Evolutionary conservation across 2,329 filamentous ascomycete genomes (phyloP).

Genomic region (Sarocladiaceae sp.): DNA sequence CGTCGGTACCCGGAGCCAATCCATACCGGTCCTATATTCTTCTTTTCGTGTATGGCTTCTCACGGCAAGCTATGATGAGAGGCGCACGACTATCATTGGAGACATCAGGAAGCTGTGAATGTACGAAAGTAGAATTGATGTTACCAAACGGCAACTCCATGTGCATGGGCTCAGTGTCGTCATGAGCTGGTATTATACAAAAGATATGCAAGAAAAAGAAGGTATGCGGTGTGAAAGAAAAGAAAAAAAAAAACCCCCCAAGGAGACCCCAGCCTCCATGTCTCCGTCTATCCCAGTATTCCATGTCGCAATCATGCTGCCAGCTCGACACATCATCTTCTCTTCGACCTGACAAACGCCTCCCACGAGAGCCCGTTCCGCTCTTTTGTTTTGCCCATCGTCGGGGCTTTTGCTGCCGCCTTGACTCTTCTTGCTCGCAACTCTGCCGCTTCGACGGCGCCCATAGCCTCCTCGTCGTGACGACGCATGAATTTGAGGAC

Average conservation of each 20-base stretch:
- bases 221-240: neutral
- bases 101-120: too few relatives aligned
- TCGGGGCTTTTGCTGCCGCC: slow-evolving; percentile 2
- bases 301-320: neutral
- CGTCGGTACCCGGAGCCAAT: too few relatives aligned
- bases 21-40: too few relatives aligned
- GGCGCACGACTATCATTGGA: too few relatives aligned
- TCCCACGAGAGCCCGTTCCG: slow-evolving; percentile 5
- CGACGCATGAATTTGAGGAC: neutral
- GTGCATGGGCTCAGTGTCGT: slow-evolving; percentile 7
- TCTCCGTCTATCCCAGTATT: neutral
- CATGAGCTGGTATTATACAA: slow-evolving; percentile 7
- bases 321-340: neutral
- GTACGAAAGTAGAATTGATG: too few relatives aligned
- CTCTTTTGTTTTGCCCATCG: slow-evolving; percentile 4
- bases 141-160: too few relatives aligned
- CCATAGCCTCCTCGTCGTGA: neutral
- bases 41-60: too few relatives aligned
- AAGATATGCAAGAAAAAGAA: neutral
- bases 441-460: neutral
- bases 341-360: slow-evolving; percentile 5
- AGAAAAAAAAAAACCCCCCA: neutral
- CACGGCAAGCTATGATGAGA: too few relatives aligned
- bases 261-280: too few relatives aligned
- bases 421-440: neutral